A percentile compares a stretch with the other conserved stretches of the same genome.
phyloP scores from a whole-genome alignment of 208 protist genomes.

The Leishmania aethiopica region DNA sequence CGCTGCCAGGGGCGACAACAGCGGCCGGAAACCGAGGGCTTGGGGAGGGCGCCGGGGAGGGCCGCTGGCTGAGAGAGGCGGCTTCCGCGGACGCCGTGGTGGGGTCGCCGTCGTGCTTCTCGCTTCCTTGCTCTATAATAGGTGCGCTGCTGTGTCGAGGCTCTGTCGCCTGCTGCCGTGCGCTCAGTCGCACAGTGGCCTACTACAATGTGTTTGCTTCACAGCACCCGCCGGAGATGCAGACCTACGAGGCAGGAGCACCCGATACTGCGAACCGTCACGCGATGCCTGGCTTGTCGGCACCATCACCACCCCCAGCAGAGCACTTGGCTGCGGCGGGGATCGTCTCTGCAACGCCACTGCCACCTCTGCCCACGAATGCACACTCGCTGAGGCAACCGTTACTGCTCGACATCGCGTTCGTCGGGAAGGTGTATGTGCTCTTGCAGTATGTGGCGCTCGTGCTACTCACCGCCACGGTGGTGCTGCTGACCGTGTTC shows the following conservation, averaged over 20 bases:
- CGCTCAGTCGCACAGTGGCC: background rate
- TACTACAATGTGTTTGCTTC: conserved; percentile 16
- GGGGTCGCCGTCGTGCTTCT: background rate
- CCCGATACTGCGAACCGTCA: background rate
- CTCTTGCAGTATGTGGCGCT: conserved; percentile 40
- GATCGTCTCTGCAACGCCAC: background rate
- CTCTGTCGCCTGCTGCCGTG: background rate
- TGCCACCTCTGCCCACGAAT: background rate
- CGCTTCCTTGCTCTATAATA: background rate
- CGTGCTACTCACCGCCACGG: conserved; percentile 7
- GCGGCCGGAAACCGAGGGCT: background rate
- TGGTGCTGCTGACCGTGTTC: conserved; percentile 22
- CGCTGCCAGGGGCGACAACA: background rate
- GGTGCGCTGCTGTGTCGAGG: background rate
- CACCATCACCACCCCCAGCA: background rate
- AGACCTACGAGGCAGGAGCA: background rate
- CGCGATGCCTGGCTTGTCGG: background rate
- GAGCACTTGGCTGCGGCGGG: background rate
- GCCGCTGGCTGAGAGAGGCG: background rate
- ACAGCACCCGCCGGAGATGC: background rate
- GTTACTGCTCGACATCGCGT: conserved; percentile 20
- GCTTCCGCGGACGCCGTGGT: background rate
- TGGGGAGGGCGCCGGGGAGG: background rate
- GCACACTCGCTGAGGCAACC: background rate
- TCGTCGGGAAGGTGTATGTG: conserved; percentile 32